Evolutionary conservation across 108 stramenopile genomes (phyloP).

Genomic region (Nitzschia inconspicua): DNA sequence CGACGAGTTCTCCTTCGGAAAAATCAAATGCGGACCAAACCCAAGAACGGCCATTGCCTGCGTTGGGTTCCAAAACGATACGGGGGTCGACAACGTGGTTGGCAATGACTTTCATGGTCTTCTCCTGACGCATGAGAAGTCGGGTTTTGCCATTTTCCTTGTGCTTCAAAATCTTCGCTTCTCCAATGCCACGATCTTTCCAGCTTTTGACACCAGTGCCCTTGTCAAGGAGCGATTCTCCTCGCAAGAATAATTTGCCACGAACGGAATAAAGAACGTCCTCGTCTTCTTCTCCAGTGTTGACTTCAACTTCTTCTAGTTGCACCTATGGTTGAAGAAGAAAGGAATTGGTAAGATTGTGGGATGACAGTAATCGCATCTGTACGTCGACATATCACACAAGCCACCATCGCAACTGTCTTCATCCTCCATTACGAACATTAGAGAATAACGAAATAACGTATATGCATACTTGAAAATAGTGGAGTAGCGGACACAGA

Average conservation of each 20-base stretch:
- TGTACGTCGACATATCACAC: too few species aligned
- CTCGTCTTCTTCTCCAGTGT: slow-evolving; percentile 98
- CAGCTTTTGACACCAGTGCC: slow-evolving; percentile 97
- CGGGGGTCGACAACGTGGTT: slow-evolving; percentile 97
- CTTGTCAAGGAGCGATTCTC: slow-evolving; percentile 96
- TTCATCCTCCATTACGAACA: too few species aligned
- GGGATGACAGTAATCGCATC: too few species aligned
- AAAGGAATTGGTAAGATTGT: too few species aligned
- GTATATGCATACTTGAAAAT: too few species aligned
- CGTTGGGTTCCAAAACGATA: slow-evolving; percentile 94
- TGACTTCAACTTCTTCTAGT: slow-evolving; percentile 98
- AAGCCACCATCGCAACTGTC: too few species aligned
- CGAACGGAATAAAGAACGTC: slow-evolving; percentile 69
- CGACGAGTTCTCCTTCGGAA: slow-evolving; percentile 89
- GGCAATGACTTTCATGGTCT: slow-evolving; percentile 98
- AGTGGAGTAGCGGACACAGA: too few species aligned
- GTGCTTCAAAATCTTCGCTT: slow-evolving; percentile 95
- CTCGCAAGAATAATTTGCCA: slow-evolving; percentile 94
- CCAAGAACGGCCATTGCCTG: slow-evolving; percentile 92
- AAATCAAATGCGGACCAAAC: slow-evolving; percentile 99
- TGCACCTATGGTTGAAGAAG: too few species aligned
- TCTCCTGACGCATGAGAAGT: slow-evolving; percentile 98
- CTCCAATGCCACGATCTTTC: slow-evolving; percentile 97
- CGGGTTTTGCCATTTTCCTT: slow-evolving; percentile 84
- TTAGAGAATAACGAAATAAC: too few species aligned